phyloP scores from a whole-genome alignment of 441 rosid genomes.

The Gossypium trilobum region DNA sequence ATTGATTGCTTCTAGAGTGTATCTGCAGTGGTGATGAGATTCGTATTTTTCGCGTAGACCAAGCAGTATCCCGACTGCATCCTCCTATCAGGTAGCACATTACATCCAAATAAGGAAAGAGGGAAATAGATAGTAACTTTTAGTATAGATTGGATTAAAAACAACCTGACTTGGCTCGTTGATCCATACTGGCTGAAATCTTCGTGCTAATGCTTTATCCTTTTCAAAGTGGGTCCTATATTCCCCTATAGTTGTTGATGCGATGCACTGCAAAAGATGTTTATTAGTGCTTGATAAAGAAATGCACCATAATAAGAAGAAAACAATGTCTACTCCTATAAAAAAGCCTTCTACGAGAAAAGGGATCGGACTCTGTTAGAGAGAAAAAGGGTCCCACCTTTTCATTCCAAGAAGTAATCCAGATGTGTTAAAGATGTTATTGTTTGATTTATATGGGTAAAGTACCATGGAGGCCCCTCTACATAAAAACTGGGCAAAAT shows the following conservation, averaged over 20 bases:
- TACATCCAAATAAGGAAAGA: slow-evolving; percentile 15
- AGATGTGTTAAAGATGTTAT: neutral
- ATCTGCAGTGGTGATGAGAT: slow-evolving; percentile 60
- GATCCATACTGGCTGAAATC: slow-evolving; percentile 67
- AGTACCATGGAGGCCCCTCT: too few species aligned
- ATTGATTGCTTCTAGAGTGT: slow-evolving; percentile 54
- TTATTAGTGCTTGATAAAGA: slow-evolving; percentile 4
- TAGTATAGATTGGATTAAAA: neutral
- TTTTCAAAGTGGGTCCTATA: slow-evolving; percentile 60
- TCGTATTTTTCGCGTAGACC: slow-evolving; percentile 68
- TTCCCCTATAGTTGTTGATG: slow-evolving; percentile 65
- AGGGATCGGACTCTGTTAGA: neutral
- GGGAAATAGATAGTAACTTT: slow-evolving; percentile 5
- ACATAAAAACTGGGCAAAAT: too few species aligned
- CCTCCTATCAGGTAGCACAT: slow-evolving; percentile 41
- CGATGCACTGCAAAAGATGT: slow-evolving; percentile 53
- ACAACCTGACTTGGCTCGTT: slow-evolving; percentile 64
- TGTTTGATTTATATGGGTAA: too few species aligned
- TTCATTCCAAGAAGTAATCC: neutral
- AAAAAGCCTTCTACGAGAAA: neutral
- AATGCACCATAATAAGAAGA: neutral
- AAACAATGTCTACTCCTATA: neutral
- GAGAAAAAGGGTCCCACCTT: neutral
- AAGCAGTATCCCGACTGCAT: slow-evolving; percentile 54
- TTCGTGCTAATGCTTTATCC: slow-evolving; percentile 69